Evolutionary conservation across 768 basidiomycete genomes (phyloP).

Genomic region (Pleurotus giganteus): DNA sequence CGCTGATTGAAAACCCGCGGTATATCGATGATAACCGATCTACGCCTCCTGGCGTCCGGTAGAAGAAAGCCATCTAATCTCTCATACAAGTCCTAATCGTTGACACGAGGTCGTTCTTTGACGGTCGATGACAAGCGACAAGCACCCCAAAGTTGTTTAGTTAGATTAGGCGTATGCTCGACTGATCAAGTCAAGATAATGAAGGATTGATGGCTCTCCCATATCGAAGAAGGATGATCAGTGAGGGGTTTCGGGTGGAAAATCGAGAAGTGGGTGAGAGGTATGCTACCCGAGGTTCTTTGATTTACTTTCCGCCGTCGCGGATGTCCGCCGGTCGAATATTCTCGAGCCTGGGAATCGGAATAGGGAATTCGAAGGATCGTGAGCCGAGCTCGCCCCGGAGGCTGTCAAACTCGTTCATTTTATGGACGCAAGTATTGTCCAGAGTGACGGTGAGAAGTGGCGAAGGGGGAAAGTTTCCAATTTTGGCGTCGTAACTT

Average conservation of each 20-base stretch:
- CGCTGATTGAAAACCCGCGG: neutral
- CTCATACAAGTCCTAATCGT: too few species aligned
- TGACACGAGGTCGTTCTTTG: neutral
- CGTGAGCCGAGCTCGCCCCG: neutral
- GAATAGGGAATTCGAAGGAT: neutral
- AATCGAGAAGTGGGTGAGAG: neutral
- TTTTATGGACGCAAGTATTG: neutral
- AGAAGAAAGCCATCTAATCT: neutral
- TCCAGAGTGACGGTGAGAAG: neutral
- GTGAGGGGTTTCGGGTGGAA: neutral
- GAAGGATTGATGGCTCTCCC: neutral
- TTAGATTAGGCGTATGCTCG: neutral
- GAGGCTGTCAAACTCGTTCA: neutral
- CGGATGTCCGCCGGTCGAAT: neutral
- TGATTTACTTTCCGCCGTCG: neutral
- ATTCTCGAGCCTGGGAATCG: neutral
- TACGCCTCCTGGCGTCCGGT: neutral
- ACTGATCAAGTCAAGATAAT: neutral
- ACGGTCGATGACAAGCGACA: neutral
- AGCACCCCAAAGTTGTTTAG: neutral
- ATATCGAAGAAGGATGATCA: constrained; percentile 1
- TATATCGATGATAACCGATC: neutral
- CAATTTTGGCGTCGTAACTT: neutral
- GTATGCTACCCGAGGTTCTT: neutral
- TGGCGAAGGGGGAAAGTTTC: neutral